Base-by-base conservation (phyloP, 257 asterid genomes). In the Solanum clarkiae region DNA sequence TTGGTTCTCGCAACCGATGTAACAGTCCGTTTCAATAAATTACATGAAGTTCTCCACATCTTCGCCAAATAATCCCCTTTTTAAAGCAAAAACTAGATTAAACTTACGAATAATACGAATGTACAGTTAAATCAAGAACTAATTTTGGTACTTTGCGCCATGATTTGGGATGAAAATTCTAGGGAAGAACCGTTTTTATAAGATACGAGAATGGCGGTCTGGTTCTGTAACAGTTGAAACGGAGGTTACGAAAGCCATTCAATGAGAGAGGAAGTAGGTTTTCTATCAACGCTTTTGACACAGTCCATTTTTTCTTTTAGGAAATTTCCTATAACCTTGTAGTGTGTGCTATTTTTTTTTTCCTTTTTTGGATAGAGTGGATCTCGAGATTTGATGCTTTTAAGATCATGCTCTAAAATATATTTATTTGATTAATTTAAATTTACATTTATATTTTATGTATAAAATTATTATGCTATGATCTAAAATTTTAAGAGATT, bases 31-130 rank as follows among this genome's bases (percentile, higher is more conserved):
- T 84, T 89, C 84, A 93, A 70, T 86, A 94, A 71, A 71, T 81
- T 87, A 75, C 68, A 54, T 10, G 93, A 81, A 77, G 80, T 85
- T 84, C 93, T 91, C 97, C 95, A 92, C 98, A 94, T 89, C 81
- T 36, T 29, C 51, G 16, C 22, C 79, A 69, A 69, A 29, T 65
- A 36, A 36, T 36, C 42, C 42, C 42, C 42, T 36, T 36, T 36
- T 36, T 36, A 3, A 36, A 36, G 6, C 42, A 36, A 36, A 36
- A 36, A 36, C 14, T 14, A 1, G 22, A 51, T 7, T 74, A 16
- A 74, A 74, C n/a, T 5, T 44, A 11, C 32, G 12, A 63, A 63
- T 24, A 60, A 24, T 63, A 24, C 24, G 10, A 62, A 62, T n/a
- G 36, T 22, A 12, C 3, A 1, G 8, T 57, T 4, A 22, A 62